These are phyloP conservation scores for Trichoderma breve DNA, from an alignment of 2,329 filamentous ascomycete genomes.

Conservation along the genomic window DNA sequence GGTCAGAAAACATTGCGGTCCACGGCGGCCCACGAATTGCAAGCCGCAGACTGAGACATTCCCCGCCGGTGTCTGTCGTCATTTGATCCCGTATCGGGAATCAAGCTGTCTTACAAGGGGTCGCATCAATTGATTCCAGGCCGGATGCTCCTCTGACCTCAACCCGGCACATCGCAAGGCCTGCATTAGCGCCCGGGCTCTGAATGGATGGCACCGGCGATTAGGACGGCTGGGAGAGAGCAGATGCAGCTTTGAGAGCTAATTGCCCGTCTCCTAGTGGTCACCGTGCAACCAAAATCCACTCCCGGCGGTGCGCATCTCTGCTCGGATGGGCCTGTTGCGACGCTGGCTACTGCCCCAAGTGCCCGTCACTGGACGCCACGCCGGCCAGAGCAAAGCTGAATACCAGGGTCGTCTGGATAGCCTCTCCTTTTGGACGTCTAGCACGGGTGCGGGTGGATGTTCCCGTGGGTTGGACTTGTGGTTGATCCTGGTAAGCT, in stretches of 20 bases:
- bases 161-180: constrained; percentile 20
- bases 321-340: not conserved
- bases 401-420: constrained; percentile 10
- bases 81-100: constrained; percentile 11
- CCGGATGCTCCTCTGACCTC: not conserved
- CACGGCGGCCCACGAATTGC: not conserved
- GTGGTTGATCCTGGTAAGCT: not conserved
- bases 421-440: not conserved
- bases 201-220: constrained; percentile 11
- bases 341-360: not conserved
- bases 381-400: constrained; percentile 13
- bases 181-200: constrained; percentile 22
- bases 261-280: constrained; percentile 14
- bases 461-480: not conserved
- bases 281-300: constrained; percentile 1
- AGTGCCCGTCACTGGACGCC: constrained; percentile 8
- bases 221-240: constrained; percentile 4
- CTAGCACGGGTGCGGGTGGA: not conserved
- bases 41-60: constrained; percentile 11
- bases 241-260: not conserved
- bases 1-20: not conserved
- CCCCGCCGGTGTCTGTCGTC: constrained; percentile 11
- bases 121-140: not conserved
- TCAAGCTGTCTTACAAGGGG: constrained; percentile 12
- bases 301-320: not conserved